These are phyloP conservation scores for Aureobasidium zeae DNA, from an alignment of 2,329 filamentous ascomycete species.

Conservation along the genomic window DNA sequence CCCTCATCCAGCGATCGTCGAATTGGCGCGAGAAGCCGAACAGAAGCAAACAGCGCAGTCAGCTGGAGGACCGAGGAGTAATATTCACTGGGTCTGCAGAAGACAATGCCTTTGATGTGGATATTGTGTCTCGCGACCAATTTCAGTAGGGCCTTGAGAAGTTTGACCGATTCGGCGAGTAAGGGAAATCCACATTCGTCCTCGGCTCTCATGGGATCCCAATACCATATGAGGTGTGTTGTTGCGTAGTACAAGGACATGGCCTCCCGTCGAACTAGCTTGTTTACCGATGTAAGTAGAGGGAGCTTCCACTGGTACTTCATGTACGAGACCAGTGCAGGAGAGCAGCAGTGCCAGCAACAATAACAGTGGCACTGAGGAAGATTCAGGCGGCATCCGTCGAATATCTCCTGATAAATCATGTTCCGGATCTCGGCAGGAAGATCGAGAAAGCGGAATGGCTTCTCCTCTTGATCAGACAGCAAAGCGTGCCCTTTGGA, in stretches of 20 bases:
- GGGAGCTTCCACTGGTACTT: background rate
- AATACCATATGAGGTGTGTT: background rate
- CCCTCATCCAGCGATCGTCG: background rate
- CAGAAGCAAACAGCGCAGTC: background rate
- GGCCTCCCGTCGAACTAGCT: background rate
- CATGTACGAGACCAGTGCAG: too few relatives aligned
- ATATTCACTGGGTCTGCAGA: background rate
- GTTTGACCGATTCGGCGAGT: background rate
- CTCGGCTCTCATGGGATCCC: background rate
- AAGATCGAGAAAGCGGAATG: conserved; percentile 1
- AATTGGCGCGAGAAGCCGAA: background rate
- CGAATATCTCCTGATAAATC: background rate
- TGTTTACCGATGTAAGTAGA: background rate
- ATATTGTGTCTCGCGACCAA: background rate
- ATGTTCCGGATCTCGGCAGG: conserved; percentile 5
- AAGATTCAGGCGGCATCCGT: background rate
- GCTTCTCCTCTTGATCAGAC: background rate
- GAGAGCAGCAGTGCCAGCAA: background rate
- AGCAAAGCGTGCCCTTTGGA: background rate
- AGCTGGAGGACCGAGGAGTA: background rate
- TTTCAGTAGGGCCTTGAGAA: background rate
- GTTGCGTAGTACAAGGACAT: background rate
- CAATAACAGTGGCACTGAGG: background rate
- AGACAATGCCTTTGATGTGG: background rate
- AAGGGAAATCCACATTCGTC: background rate